Conservation (phyloP, 495 filamentous ascomycete genomes). For the Staphylotrichum tortipilum region DNA sequence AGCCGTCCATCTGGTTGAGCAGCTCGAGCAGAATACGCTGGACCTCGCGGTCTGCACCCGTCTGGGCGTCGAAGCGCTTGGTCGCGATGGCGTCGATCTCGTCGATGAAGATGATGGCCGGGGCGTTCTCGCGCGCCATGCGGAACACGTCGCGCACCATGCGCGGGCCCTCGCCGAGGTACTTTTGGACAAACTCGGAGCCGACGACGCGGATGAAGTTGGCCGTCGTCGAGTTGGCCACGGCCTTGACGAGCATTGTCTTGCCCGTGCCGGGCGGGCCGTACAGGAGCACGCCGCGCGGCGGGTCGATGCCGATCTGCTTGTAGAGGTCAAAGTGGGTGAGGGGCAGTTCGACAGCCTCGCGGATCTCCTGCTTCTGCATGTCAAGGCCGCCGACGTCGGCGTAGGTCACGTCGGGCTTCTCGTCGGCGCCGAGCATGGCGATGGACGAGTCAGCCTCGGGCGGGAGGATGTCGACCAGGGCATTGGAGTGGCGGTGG, state of each 20-base stretch:
- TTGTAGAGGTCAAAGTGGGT: constrained; percentile 98
- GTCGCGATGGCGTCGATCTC: constrained; percentile 99
- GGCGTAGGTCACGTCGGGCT: constrained; percentile 96
- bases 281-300: constrained; percentile 90
- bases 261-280: constrained; percentile 96
- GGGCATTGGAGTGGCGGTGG: constrained; percentile 94
- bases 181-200: constrained; percentile 98
- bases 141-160: constrained; percentile 99
- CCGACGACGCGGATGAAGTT: constrained; percentile 98
- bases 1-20: constrained; percentile 99
- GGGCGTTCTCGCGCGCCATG: constrained; percentile 97
- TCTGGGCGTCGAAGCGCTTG: constrained; percentile 97
- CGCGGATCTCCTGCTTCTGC: constrained; percentile 99
- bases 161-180: constrained; percentile 90
- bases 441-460: constrained; percentile 98
- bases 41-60: constrained; percentile 93
- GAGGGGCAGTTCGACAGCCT: constrained; percentile 91
- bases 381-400: constrained; percentile 97
- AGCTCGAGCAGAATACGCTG: constrained; percentile 96
- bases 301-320: constrained; percentile 96
- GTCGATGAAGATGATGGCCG: constrained; percentile 98
- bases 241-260: constrained; percentile 98
- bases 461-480: constrained; percentile 95
- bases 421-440: constrained; percentile 93
- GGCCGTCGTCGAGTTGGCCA: constrained; percentile 95